Conservation (phyloP, 805 yeast genomes). For the Candida khao-thaluensis region DNA sequence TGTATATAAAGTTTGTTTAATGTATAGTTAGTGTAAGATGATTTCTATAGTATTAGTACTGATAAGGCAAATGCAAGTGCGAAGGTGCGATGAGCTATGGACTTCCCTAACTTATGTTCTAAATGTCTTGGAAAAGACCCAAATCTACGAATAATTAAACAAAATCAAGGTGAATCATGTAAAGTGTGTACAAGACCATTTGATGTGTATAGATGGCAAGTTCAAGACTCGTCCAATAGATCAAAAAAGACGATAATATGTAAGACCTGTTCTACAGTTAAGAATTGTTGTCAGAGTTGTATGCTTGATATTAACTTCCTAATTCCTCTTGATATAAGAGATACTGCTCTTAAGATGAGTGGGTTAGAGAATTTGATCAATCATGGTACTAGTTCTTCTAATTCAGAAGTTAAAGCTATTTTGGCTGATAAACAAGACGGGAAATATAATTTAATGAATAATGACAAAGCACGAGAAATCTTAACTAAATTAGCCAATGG, state of each 20-base stretch:
- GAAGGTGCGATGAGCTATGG: not conserved
- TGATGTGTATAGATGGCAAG: constrained; percentile 75
- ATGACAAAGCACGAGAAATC: constrained; percentile 47
- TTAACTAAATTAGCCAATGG: constrained; percentile 46
- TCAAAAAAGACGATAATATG: constrained; percentile 71
- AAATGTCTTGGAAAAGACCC: constrained; percentile 68
- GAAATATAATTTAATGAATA: constrained; percentile 12
- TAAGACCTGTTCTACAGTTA: constrained; percentile 70
- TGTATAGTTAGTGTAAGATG: not conserved
- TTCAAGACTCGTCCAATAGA: constrained; percentile 38
- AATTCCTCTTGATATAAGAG: constrained; percentile 76
- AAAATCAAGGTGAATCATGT: constrained; percentile 75
- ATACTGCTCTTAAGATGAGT: constrained; percentile 74
- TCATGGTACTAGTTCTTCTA: constrained; percentile 18
- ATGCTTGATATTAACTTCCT: constrained; percentile 79
- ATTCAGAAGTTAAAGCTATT: constrained; percentile 39
- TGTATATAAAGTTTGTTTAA: not conserved
- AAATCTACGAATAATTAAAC: constrained; percentile 69
- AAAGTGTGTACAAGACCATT: constrained; percentile 83
- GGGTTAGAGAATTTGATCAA: constrained; percentile 33
- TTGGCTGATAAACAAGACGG: constrained; percentile 49
- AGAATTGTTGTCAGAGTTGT: constrained; percentile 87
- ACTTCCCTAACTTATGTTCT: constrained; percentile 45
- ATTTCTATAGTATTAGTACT: not conserved
- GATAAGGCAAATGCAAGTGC: too few relatives aligned